Percentiles rank a stretch among this genome's conserved stretches.
Conservation (phyloP, 2,329 filamentous ascomycete genomes). For the Helotiales sp. region DNA sequence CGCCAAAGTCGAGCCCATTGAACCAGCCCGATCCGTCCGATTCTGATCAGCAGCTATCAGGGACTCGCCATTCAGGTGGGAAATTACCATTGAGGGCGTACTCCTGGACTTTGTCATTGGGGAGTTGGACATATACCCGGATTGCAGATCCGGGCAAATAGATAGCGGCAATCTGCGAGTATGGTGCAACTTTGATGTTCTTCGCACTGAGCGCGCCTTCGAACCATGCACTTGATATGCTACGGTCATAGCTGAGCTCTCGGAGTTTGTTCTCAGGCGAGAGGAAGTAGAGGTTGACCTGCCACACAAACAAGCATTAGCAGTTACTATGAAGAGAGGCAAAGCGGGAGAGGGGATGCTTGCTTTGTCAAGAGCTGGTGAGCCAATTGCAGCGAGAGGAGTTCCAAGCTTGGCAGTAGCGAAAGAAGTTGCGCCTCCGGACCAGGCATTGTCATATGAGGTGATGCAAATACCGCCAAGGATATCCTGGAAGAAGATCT, state of each 20-base stretch:
- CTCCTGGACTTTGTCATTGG: neutral
- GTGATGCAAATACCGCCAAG: neutral
- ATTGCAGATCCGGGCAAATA: neutral
- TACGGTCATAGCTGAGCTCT: conserved; percentile 10
- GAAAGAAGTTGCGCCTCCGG: neutral
- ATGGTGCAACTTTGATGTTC: neutral
- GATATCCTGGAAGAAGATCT: conserved; percentile 5
- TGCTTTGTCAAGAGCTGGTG: neutral
- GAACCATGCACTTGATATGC: neutral
- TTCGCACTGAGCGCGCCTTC: neutral
- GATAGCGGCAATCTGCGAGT: neutral
- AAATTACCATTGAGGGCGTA: neutral
- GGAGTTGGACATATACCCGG: neutral
- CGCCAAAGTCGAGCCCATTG: neutral
- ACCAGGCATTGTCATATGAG: neutral
- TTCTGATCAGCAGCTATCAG: neutral
- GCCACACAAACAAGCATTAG: no score
- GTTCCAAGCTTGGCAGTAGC: conserved; percentile 2
- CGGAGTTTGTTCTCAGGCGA: conserved; percentile 1
- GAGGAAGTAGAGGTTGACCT: neutral
- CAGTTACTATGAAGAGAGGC: no score
- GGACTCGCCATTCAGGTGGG: no score
- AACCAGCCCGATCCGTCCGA: neutral
- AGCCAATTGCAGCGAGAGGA: neutral
- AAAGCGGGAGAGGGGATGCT: no score